A percentile compares a stretch with the other conserved stretches of the same genome.
Evolutionary conservation across 2,329 filamentous ascomycete genomes (phyloP).

Genomic region (Helicocarpus griseus): DNA sequence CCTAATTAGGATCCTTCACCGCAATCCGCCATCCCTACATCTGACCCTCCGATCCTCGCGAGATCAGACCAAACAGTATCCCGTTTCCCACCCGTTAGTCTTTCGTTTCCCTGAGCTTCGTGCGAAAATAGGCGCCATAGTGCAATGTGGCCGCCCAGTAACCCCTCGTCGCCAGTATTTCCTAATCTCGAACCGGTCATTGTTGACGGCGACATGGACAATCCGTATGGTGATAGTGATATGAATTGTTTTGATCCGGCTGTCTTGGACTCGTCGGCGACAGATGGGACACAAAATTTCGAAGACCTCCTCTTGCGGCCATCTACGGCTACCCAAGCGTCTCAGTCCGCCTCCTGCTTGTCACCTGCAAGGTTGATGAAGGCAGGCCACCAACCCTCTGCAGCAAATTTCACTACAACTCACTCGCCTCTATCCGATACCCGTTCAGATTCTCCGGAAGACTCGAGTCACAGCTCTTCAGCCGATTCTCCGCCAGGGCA

Average conservation of each 20-base stretch:
- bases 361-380: slow-evolving; percentile 20
- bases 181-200: slow-evolving; percentile 32
- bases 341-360: slow-evolving; percentile 21
- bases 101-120: neutral
- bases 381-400: neutral
- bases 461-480: slow-evolving; percentile 34
- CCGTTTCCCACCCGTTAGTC: neutral
- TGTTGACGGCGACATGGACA: slow-evolving; percentile 35
- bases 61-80: neutral
- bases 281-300: slow-evolving; percentile 31
- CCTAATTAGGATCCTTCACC: neutral
- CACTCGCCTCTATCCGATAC: slow-evolving; percentile 28
- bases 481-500: slow-evolving; percentile 34
- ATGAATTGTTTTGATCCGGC: slow-evolving; percentile 34
- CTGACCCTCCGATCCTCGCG: neutral
- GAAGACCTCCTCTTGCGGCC: slow-evolving; percentile 31
- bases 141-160: slow-evolving; percentile 27
- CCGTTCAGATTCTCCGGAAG: slow-evolving; percentile 36
- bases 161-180: slow-evolving; percentile 28
- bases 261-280: slow-evolving; percentile 26
- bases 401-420: slow-evolving; percentile 14
- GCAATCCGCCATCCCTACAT: neutral
- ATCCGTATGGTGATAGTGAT: slow-evolving; percentile 30
- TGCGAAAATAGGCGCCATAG: neutral
- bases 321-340: slow-evolving; percentile 22